Conservation (phyloP, 176 grass and related monocot species). For the Eragrostis curvula region DNA sequence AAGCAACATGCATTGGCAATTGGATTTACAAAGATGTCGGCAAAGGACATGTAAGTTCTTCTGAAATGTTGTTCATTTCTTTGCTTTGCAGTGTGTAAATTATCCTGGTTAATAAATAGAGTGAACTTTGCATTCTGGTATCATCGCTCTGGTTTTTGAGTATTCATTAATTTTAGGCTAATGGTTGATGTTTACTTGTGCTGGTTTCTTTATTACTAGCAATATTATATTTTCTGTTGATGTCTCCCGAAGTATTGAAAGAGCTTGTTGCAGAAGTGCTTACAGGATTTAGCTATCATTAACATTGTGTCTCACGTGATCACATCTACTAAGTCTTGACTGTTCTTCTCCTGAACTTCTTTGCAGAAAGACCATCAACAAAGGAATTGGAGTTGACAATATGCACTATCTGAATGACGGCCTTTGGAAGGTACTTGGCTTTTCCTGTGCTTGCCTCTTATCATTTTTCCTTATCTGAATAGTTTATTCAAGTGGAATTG, state of each 20-base stretch:
- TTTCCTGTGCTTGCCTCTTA: background rate
- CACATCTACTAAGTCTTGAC: background rate
- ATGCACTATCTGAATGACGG: conserved; percentile 99
- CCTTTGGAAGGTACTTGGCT: conserved; percentile 81
- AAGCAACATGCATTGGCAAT: conserved; percentile 93
- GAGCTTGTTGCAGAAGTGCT: background rate
- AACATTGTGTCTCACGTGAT: conserved; percentile 15
- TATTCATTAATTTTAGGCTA: background rate
- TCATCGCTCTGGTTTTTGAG: background rate
- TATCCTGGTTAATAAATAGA: background rate
- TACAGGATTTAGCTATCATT: background rate
- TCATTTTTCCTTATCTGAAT: background rate
- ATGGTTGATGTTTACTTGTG: background rate
- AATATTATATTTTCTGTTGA: background rate
- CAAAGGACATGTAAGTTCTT: conserved; percentile 87
- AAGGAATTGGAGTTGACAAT: conserved; percentile 97
- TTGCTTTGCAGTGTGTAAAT: background rate
- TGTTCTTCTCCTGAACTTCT: conserved; percentile 20
- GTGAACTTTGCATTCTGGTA: background rate
- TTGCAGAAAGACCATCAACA: conserved; percentile 89
- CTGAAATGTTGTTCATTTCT: conserved; percentile 20
- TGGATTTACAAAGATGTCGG: conserved; percentile 96
- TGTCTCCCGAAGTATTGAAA: background rate
- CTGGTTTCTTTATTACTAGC: background rate
- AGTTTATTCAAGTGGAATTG: conserved; percentile 12